Conservation (phyloP, 73 alveolate species). For the Tetrahymena thermophila region DNA sequence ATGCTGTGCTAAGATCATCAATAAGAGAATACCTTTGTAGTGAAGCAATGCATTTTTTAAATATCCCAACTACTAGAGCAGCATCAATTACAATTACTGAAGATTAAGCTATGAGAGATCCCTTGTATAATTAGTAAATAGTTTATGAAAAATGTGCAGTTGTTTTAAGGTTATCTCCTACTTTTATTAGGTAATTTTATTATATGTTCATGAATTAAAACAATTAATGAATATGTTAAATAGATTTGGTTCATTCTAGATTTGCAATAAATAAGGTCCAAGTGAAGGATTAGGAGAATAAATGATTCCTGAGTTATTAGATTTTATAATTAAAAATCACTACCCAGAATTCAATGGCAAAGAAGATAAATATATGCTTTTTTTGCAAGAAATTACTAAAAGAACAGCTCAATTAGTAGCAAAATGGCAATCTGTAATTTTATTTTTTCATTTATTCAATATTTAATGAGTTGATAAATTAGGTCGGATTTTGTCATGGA, state of each 20-base stretch:
- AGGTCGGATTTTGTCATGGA: constrained; percentile 75
- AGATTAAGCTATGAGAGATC: constrained; percentile 61
- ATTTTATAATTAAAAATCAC: constrained; percentile 26
- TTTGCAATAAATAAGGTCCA: constrained; percentile 11
- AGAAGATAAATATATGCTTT: constrained; percentile 8
- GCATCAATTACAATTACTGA: constrained; percentile 59
- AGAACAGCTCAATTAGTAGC: constrained; percentile 78
- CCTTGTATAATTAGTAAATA: constrained; percentile 49
- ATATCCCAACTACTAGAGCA: constrained; percentile 71
- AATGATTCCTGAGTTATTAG: constrained; percentile 50
- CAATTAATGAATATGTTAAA: background rate
- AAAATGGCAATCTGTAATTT: constrained; percentile 70
- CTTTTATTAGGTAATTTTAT: constrained; percentile 25
- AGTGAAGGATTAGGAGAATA: constrained; percentile 42
- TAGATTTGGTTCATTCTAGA: constrained; percentile 33
- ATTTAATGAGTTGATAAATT: background rate
- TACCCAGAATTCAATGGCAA: constrained; percentile 12
- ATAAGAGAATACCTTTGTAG: constrained; percentile 79
- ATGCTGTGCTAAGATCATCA: constrained; percentile 82
- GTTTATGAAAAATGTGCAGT: constrained; percentile 65
- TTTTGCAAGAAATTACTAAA: constrained; percentile 51
- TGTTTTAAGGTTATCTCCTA: constrained; percentile 68
- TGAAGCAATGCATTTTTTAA: constrained; percentile 73
- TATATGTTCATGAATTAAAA: background rate
- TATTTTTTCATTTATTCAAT: background rate